Base-by-base conservation (phyloP, 345 rosid genomes). In the Citrus glauca region DNA sequence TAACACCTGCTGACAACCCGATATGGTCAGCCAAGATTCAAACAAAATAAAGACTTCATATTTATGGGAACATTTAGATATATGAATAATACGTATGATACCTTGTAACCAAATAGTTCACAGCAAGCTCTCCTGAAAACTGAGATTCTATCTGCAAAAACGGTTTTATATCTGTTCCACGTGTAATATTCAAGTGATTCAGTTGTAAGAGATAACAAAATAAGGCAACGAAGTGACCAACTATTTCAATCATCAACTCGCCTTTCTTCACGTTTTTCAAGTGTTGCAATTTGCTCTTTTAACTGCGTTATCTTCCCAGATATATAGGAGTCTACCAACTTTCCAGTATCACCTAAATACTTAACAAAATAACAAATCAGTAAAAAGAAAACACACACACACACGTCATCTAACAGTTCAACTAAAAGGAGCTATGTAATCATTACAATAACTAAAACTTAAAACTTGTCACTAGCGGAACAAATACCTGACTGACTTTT, bases 21-120 rank as follows among this genome's bases (percentile, higher is more conserved):
- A 16, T 10, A n/a, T 1, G 4, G 11, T 5, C 30, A 6, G 76
- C 25, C 45, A 75, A 37, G 72, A 56, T 32, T 30, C 40, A 17
- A 80, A 81, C 19, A 32, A 83, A 66, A 77, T n/a, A 59, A 45
- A 42, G 17, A 71, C 64, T 45, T 45, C 25, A 77, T 68, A 25
- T 77, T 33, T 67, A 25, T 9, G 14, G 71, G 67, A 56, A 7
- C 33, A 48, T 32, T 66, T 24, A 72, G 64, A 53, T 30, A 20
- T 7, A 38, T 20, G 9, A 67, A 73, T 61, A 71, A 72, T 32
- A 71, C 25, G 59, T 56, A 70, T 10, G 35, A 81, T 89, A 94
- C 99, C 99, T 96, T 96, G 88, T 96, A 94, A 73, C 99, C 99
- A 74, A 96, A 96, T 35, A 96, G 96, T 88, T 94, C 99, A 66